Percentiles rank a stretch among this genome's conserved stretches.
These are phyloP conservation scores for Nymphaea thermarum DNA, from an alignment of 164 flowering plant species.

Conservation along the genomic window DNA sequence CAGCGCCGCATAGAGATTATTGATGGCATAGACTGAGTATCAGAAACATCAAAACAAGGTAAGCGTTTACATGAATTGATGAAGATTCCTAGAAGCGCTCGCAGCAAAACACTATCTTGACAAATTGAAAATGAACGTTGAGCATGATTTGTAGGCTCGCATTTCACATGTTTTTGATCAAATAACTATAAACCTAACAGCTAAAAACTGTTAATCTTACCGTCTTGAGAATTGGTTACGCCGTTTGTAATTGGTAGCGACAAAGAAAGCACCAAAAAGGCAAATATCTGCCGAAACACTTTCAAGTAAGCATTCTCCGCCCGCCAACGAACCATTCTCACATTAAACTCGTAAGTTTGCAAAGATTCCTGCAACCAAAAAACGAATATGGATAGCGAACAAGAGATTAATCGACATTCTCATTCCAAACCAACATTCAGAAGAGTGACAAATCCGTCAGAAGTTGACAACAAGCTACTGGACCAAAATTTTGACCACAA, in stretches of 20 bases:
- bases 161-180: too few relatives aligned
- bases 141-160: too few relatives aligned
- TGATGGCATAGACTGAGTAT: conserved; percentile 56
- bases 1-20: conserved; percentile 47
- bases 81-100: neutral
- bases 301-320: neutral
- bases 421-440: too few relatives aligned
- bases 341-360: neutral
- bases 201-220: neutral
- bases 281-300: neutral
- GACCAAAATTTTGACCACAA: too few relatives aligned
- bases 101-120: too few relatives aligned
- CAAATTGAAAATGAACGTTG: too few relatives aligned
- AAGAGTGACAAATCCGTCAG: too few relatives aligned
- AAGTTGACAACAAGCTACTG: too few relatives aligned
- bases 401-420: too few relatives aligned
- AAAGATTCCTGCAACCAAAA: too few relatives aligned
- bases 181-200: neutral
- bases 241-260: neutral
- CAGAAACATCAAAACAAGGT: neutral
- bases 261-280: neutral
- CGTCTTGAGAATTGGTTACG: neutral
- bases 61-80: neutral
- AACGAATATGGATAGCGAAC: too few relatives aligned
- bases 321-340: neutral